Evolutionary conservation across 2,329 filamentous ascomycete genomes (phyloP).

Genomic region (Paecilomyces niveus): DNA sequence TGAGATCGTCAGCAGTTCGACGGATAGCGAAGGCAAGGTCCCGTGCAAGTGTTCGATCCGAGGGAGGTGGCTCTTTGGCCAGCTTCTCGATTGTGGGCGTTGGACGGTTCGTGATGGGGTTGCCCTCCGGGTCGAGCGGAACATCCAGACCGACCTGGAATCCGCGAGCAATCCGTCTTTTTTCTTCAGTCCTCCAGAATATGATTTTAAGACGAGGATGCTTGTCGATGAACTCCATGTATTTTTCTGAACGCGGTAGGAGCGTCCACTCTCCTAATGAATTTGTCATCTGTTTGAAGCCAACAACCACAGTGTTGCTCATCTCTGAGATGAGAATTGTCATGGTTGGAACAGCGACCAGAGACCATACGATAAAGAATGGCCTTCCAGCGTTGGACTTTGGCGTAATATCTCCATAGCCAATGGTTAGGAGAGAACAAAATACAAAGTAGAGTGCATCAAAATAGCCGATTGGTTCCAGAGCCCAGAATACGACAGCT

Average conservation of each 20-base stretch:
- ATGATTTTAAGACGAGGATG: constrained; percentile 36
- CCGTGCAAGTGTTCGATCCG: constrained; percentile 53
- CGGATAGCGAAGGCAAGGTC: constrained; percentile 64
- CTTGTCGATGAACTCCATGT: constrained; percentile 43
- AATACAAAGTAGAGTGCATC: constrained; percentile 80
- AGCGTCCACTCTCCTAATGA: constrained; percentile 59
- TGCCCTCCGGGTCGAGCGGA: constrained; percentile 7
- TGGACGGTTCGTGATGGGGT: constrained; percentile 6
- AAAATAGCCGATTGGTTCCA: constrained; percentile 61
- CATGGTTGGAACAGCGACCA: constrained; percentile 80
- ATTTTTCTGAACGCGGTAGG: constrained; percentile 54
- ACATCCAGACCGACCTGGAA: constrained; percentile 33
- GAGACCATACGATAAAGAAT: constrained; percentile 90
- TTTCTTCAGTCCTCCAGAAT: constrained; percentile 33
- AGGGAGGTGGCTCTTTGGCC: constrained; percentile 37
- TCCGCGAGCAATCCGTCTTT: constrained; percentile 41
- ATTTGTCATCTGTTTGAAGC: constrained; percentile 57
- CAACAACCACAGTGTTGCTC: constrained; percentile 69
- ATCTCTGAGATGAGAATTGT: constrained; percentile 80
- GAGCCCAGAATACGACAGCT: constrained; percentile 64
- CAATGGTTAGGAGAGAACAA: constrained; percentile 73
- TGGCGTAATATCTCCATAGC: constrained; percentile 75
- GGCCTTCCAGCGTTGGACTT: constrained; percentile 70
- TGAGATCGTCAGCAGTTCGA: constrained; percentile 57
- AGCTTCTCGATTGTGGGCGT: constrained; percentile 37